Base-by-base conservation (phyloP, 495 filamentous ascomycete genomes). In the Stereocaulon alpinum region DNA sequence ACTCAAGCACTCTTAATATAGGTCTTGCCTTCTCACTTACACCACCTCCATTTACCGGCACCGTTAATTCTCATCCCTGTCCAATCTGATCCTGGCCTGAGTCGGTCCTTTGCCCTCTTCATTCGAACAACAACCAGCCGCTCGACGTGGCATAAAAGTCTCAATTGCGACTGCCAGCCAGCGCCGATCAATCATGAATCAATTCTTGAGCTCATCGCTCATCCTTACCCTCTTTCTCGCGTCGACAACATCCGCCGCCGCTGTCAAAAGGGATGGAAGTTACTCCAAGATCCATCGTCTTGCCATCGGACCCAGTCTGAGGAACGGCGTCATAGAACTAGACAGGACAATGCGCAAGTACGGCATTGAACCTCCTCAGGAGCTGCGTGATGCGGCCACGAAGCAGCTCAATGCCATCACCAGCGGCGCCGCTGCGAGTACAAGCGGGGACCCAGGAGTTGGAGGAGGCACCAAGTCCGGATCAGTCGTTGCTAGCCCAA, bases 221-320 rank as follows among this genome's bases (percentile, higher is more conserved):
- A 34, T 56, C 34, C 29, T 45, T 17, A 7, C 63, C 41, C 20
- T 40, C 27, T 48, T 64, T 17, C 61, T 61, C 27, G 50, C 40
- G 17, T 30, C 56, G 4, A 56, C 43, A 27, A 56, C 43, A 14
- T 64, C 56, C 17, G 68, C 72, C 24, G 69, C 69, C 20, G 74
- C 74, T 2, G 62, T 68, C 30, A 69, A 68, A 47, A 62, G 55
- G 17, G 65, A 70, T 62, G 63, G 67, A 64, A 65, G 69, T 53
- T 79, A 76, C 56, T 87, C 83, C 75, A 85, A 79, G 63, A 74
- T 87, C 44, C 77, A 82, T 32, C 76, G 80, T 56, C 86, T 83
- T 58, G 73, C 70, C 37, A 70, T 74, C 65, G 71, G 71, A 44
- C 68, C 77, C 15, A 66, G 66, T 44, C 43, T 44, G 11, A 47